Evolutionary conservation across 208 protist species (phyloP), one percentile per base, ranked within the genome.

Genomic region (Angomonas deanei): DNA sequence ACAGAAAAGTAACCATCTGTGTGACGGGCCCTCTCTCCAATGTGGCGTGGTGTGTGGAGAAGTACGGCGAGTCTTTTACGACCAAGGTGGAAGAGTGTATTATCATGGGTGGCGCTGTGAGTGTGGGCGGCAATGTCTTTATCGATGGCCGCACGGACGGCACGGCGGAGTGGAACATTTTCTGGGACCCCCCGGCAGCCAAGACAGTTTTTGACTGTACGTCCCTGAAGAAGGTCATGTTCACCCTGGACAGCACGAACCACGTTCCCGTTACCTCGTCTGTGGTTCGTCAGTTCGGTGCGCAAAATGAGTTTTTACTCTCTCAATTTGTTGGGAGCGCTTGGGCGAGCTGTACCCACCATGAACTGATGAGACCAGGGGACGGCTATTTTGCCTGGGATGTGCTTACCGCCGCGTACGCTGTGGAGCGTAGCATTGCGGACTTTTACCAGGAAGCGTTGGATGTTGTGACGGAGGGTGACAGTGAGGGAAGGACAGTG

Each of bases 351-450:
- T 93, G 83, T 64, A 94, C 87, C 0, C 84, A 93, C 58, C 54
- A 79, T 8, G 85, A 74, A 33, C 62, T 93, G 27, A 64, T 85
- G 36, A 73, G 80, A 8, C 76, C 83, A 0, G 78, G 69, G 4
- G 81, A 93, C 61, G 78, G 74, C 17, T 96, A 96, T 72, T 96
- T 84, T 62, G 87, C 90, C 0, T 96, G 90, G 87, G 90, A 96
- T 67, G 85, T 88, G 13, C 74, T 96, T 17, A 96, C 90, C 21
- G 87, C 87, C 1, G 86, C 85, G 10, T 92, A 91, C 60, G 72
- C 75, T 32, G 65, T 93, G 50, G 85, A 96, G 50, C 53, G 56
- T 13, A 46, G 46, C 2, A 47, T 93, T 15, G 78, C 73, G 5
- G 71, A 76, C 1, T 27, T 93, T 8, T 74, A 88, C 47, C 62